Evolutionary conservation across 164 flowering plant species (phyloP), one percentile per base, ranked within the genome.

Genomic region (Magnolia sinica): DNA sequence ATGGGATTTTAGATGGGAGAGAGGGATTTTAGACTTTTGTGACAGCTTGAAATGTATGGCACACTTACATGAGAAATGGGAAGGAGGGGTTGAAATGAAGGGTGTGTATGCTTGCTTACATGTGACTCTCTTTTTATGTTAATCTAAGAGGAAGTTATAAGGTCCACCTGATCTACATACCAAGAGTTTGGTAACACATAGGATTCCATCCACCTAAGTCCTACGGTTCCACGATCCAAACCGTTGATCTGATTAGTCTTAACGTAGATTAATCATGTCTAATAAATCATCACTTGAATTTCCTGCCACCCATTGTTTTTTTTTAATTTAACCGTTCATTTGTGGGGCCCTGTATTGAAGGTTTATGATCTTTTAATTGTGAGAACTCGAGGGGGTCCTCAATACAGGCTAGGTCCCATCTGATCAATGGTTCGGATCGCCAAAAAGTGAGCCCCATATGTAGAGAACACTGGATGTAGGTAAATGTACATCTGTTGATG

Each of bases 81-180:
- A 74, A 73, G 3, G 37, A 66, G 64, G 52, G 64, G 82, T 76
- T 80, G 81, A 86, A 70, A 76, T 81, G 58, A 50, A 61, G 61
- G 68, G 65, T 50, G 23, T 37, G 58, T 1, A 20, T 23, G 68
- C 49, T 78, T 79, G 77, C 76, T 86, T 80, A 73, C 72, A 78
- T 81, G 72, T 77, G 85, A 81, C 81, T 76, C 82, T 72, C 68
- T 79, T 78, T 83, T 69, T 77, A 72, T 64, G 81, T 76, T 79
- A 71, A 76, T 76, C 81, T 76, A 80, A 75, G 50, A 7, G 64
- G 63, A 11, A 16, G 61, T 2, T 14, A 16, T 16, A 16, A 11
- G 61, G 61, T 55, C 61, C 61, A 55, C 61, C 61, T 55, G 61
- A 11, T 55, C 16, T 3, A 11, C 19, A 16, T 8, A 55, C 61